phyloP scores from a whole-genome alignment of 768 basidiomycete genomes.

The Russula lepida region DNA sequence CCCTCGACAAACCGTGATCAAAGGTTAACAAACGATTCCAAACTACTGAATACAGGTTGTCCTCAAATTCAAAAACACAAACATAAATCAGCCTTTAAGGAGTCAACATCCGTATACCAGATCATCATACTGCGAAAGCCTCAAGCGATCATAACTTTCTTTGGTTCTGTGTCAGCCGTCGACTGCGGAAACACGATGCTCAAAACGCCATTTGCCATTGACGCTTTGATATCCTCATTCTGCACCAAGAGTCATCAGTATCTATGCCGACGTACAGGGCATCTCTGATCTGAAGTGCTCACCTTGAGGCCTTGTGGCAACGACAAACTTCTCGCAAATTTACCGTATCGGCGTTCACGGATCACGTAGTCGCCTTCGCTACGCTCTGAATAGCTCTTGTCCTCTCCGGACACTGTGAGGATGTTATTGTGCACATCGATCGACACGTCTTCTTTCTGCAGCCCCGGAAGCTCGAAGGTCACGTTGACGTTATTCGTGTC shows the following conservation, averaged over 20 bases:
- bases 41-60: too few species aligned
- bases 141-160: conserved; percentile 33
- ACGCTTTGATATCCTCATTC: conserved; percentile 32
- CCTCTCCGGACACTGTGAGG: conserved; percentile 45
- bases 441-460: conserved; percentile 41
- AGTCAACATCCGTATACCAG: not conserved
- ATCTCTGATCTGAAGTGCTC: not conserved
- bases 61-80: too few species aligned
- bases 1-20: too few species aligned
- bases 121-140: not conserved
- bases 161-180: conserved; percentile 35
- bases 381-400: conserved; percentile 27
- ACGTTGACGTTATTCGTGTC: conserved; percentile 43
- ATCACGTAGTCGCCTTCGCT: conserved; percentile 32
- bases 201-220: conserved; percentile 41
- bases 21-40: too few species aligned
- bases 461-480: conserved; percentile 47
- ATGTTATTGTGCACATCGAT: conserved; percentile 44
- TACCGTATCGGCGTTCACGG: conserved; percentile 26
- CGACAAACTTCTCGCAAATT: conserved; percentile 23
- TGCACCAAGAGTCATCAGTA: not conserved
- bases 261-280: not conserved
- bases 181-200: conserved; percentile 42
- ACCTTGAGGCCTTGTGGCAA: conserved; percentile 27
- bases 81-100: not conserved